These are phyloP conservation scores for Claviceps fusiformis DNA, from an alignment of 2,329 filamentous ascomycete genomes.

Conservation along the genomic window DNA sequence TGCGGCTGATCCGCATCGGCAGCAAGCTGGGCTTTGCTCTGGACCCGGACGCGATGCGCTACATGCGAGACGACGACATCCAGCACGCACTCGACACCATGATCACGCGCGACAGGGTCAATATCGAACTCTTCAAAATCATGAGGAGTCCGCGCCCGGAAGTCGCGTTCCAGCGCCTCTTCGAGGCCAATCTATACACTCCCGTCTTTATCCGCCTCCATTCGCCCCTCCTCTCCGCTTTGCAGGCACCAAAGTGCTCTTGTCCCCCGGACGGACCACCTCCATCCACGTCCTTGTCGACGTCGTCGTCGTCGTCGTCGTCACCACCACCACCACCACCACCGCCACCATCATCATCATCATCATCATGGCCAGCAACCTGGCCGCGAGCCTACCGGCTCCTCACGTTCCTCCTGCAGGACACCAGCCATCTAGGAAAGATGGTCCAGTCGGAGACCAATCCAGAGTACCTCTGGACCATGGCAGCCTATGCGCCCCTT, in stretches of 20 bases:
- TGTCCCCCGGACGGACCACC: too few relatives aligned
- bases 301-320: background rate
- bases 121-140: constrained; percentile 8
- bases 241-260: background rate
- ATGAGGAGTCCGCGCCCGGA: constrained; percentile 3
- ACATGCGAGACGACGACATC: constrained; percentile 5
- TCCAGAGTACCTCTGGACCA: constrained; percentile 6
- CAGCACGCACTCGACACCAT: constrained; percentile 6
- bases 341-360: background rate
- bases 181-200: constrained; percentile 3
- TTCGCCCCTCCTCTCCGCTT: background rate
- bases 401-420: background rate
- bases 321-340: background rate
- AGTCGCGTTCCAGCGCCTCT: constrained; percentile 5
- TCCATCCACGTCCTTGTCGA: background rate
- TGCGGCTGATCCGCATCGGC: constrained; percentile 7
- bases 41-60: background rate
- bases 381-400: constrained; percentile 5
- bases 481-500: constrained; percentile 8
- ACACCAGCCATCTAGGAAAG: constrained; percentile 2
- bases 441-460: constrained; percentile 4
- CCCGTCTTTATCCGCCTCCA: constrained; percentile 8
- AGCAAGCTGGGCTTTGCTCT: constrained; percentile 7
- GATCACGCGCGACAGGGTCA: constrained; percentile 9
- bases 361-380: constrained; percentile 4